These are phyloP conservation scores for Phoma sp. DNA, from an alignment of 2,329 filamentous ascomycete species.

Conservation along the genomic window DNA sequence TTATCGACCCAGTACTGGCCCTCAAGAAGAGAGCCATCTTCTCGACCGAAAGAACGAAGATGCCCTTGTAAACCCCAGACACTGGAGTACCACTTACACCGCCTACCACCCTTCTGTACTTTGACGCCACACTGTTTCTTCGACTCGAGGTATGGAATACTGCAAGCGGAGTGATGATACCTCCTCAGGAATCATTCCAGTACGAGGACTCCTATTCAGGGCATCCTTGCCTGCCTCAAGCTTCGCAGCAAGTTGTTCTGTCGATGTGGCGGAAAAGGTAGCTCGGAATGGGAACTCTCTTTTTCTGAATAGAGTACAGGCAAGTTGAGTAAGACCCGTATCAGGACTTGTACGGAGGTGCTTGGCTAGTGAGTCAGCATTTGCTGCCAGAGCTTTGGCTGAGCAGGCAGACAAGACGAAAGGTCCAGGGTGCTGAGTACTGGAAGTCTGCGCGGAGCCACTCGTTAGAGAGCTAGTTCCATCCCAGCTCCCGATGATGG, in stretches of 20 bases:
- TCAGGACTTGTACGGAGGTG: not conserved
- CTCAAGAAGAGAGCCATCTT: too few relatives aligned
- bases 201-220: slow-evolving; percentile 27
- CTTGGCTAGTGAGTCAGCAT: not conserved
- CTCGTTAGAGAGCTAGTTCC: slow-evolving; percentile 3
- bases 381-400: not conserved
- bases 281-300: too few relatives aligned
- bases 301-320: too few relatives aligned
- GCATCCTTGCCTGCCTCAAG: slow-evolving; percentile 2
- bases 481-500: slow-evolving; percentile 16
- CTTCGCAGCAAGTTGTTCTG: not conserved
- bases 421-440: not conserved
- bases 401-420: slow-evolving; percentile 9
- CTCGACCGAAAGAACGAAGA: too few relatives aligned
- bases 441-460: too few relatives aligned
- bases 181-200: slow-evolving; percentile 6
- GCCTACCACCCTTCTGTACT: too few relatives aligned
- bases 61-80: too few relatives aligned
- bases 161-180: too few relatives aligned
- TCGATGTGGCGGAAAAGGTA: not conserved
- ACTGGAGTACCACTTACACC: too few relatives aligned
- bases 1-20: too few relatives aligned
- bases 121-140: too few relatives aligned
- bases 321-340: not conserved
- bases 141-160: too few relatives aligned